Evolutionary conservation across 495 filamentous ascomycete genomes (phyloP), one percentile per base, ranked within the genome.

Genomic region (Aspergillus asperescens): DNA sequence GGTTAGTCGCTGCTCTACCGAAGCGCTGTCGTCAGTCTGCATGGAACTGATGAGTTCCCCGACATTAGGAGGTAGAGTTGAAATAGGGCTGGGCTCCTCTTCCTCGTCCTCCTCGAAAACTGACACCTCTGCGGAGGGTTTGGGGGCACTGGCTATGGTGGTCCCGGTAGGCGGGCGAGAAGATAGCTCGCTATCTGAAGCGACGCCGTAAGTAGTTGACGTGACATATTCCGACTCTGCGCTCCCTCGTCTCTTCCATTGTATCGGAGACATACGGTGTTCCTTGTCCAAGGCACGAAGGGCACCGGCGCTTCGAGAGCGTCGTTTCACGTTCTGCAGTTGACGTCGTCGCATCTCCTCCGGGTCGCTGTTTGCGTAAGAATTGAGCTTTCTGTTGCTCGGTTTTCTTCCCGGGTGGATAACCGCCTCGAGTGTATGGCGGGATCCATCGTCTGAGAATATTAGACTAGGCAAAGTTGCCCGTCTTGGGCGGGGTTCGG

Each of bases 1-100:
- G 29, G 76, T 72, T 6, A 80, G 35, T 18, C 77, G 71, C 39
- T 80, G 76, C 52, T 80, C 77, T 1, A 78, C 49, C 1, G 75
- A 76, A 7, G 73, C 60, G 22, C 67, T 65, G 19, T 75, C 74
- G 47, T 77, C 73, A 50, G 67, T 64, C 25, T 77, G 72, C 64
- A 79, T 74, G 13, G 65, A 58, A 40, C 62, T 69, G 9, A 75
- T 62, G 5, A 76, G 61, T 34, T 61, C 67, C 13, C 69, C 69
- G 16, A 77, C 63, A 47, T 77, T 75, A 9, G 73, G 72, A 10
- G 67, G 62, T 5, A 69, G 15, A 9, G 1, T 28, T 7, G 41
- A 13, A 61, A 28, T 55, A 64, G 27, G 67, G 54, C 22, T 38
- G 20, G 19, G 23, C 41, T 53, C 47, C 7, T 58, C 57, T 3